Evolutionary conservation across 1,139 yeast genomes (phyloP).

Genomic region (Geotrichum aggregatum): DNA sequence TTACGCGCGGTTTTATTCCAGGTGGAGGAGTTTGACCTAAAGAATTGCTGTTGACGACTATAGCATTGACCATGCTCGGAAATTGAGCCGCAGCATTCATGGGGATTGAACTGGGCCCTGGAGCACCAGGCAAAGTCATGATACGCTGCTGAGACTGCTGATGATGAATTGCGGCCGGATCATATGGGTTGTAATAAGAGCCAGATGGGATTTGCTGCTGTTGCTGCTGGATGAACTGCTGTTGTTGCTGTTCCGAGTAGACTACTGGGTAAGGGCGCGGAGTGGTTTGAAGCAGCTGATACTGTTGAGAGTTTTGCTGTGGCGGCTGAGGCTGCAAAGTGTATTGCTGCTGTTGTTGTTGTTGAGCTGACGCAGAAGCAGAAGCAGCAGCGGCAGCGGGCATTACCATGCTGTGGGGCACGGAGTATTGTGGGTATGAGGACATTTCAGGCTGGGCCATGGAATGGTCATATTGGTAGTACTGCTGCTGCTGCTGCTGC

Average conservation of each 20-base stretch:
- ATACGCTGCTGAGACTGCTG: slow-evolving; percentile 7
- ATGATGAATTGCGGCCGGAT: slow-evolving; percentile 10
- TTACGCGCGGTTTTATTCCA: slow-evolving; percentile 77
- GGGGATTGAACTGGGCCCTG: slow-evolving; percentile 9
- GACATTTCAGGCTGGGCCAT: slow-evolving; percentile 23
- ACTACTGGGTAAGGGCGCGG: slow-evolving; percentile 15
- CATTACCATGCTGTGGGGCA: slow-evolving; percentile 22
- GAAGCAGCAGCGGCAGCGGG: slow-evolving; percentile 18
- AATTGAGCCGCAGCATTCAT: slow-evolving; percentile 31
- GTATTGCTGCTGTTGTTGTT: slow-evolving; percentile 10
- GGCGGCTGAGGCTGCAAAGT: slow-evolving; percentile 6
- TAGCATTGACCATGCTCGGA: slow-evolving; percentile 35
- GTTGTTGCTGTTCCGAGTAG: slow-evolving; percentile 10
- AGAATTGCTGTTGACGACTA: slow-evolving; percentile 28
- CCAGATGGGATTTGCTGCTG: slow-evolving; percentile 6
- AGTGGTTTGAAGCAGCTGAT: slow-evolving; percentile 15
- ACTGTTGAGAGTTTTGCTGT: not conserved
- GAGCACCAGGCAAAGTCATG: not conserved
- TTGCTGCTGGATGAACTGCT: slow-evolving; percentile 6
- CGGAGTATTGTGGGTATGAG: slow-evolving; percentile 33
- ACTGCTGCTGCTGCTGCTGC: slow-evolving; percentile 9
- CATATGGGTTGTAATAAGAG: slow-evolving; percentile 7
- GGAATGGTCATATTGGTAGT: slow-evolving; percentile 11
- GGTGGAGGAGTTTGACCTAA: slow-evolving; percentile 39
- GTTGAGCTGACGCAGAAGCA: slow-evolving; percentile 16